A percentile compares a stretch with the other conserved stretches of the same genome.
phyloP scores from a whole-genome alignment of 2,329 filamentous ascomycete genomes.

The Talaromyces sp. region DNA sequence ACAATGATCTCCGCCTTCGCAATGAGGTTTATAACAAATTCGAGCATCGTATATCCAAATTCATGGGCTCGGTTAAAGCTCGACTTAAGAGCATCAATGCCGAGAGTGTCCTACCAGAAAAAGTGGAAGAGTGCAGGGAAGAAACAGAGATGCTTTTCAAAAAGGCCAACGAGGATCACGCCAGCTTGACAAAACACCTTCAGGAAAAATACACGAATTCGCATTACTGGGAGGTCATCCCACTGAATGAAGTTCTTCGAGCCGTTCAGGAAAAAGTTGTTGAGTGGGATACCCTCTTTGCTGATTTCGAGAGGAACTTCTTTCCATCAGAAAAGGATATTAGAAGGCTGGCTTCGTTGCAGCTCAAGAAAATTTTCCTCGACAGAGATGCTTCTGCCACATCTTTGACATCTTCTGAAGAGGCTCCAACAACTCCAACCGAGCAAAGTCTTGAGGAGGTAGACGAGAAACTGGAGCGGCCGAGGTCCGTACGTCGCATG shows the following conservation, averaged over 20 bases:
- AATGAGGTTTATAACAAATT: constrained; percentile 83
- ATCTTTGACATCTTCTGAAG: constrained; percentile 65
- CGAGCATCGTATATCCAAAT: constrained; percentile 76
- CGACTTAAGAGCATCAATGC: constrained; percentile 84
- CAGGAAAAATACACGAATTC: constrained; percentile 90
- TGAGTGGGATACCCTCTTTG: constrained; percentile 87
- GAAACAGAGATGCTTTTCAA: constrained; percentile 75
- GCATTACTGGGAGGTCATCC: constrained; percentile 94
- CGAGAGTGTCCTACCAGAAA: constrained; percentile 84
- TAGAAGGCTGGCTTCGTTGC: constrained; percentile 80
- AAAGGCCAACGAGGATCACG: constrained; percentile 78
- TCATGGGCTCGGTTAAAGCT: constrained; percentile 80
- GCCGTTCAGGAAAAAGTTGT: constrained; percentile 89
- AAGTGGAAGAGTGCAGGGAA: constrained; percentile 71
- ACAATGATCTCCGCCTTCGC: constrained; percentile 84
- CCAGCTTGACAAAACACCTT: constrained; percentile 66
- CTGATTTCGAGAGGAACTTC: constrained; percentile 87
- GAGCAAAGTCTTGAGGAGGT: constrained; percentile 26
- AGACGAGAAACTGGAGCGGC: constrained; percentile 23
- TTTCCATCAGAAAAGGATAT: constrained; percentile 96
- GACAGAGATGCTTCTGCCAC: constrained; percentile 78
- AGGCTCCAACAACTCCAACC: constrained; percentile 47
- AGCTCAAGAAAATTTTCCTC: constrained; percentile 90
- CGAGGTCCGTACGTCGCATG: constrained; percentile 33
- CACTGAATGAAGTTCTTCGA: constrained; percentile 80